Conservation (phyloP, 805 yeast species). For the Teunomyces tritomae region DNA sequence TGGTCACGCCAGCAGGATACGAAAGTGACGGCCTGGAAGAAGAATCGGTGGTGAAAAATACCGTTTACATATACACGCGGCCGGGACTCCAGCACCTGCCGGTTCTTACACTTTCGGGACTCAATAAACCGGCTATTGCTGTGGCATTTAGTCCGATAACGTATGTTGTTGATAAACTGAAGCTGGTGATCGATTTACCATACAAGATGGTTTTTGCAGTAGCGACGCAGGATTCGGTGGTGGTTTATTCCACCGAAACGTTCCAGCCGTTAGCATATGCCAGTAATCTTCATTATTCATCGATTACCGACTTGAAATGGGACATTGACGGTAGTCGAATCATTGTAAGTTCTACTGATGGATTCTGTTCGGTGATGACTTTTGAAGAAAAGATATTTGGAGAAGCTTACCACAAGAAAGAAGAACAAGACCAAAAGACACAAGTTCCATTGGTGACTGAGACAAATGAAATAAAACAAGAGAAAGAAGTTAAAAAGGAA, state of each 20-base stretch:
- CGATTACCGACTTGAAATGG: constrained; percentile 89
- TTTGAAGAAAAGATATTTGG: constrained; percentile 61
- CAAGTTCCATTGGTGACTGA: background rate
- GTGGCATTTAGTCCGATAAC: constrained; percentile 70
- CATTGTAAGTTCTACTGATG: constrained; percentile 84
- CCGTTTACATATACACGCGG: constrained; percentile 79
- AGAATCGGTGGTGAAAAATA: constrained; percentile 40
- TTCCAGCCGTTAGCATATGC: constrained; percentile 68
- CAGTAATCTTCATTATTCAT: constrained; percentile 80
- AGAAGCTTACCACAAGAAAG: constrained; percentile 19
- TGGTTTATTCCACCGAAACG: constrained; percentile 77
- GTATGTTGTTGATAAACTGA: constrained; percentile 40
- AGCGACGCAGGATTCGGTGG: constrained; percentile 84
- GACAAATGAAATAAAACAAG: background rate
- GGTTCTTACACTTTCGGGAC: constrained; percentile 72
- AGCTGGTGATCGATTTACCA: constrained; percentile 47
- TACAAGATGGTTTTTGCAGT: constrained; percentile 88
- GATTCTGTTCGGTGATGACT: constrained; percentile 73
- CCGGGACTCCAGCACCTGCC: constrained; percentile 68
- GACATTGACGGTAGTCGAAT: constrained; percentile 67
- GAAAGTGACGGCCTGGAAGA: constrained; percentile 4
- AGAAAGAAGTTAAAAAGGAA: background rate
- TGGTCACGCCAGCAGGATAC: constrained; percentile 52
- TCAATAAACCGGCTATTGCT: constrained; percentile 81
- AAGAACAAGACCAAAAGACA: constrained; percentile 15